A percentile compares a stretch with the other conserved stretches of the same genome.
These are phyloP conservation scores for Pisolithus orientalis DNA, from an alignment of 768 basidiomycete genomes.

Conservation along the genomic window DNA sequence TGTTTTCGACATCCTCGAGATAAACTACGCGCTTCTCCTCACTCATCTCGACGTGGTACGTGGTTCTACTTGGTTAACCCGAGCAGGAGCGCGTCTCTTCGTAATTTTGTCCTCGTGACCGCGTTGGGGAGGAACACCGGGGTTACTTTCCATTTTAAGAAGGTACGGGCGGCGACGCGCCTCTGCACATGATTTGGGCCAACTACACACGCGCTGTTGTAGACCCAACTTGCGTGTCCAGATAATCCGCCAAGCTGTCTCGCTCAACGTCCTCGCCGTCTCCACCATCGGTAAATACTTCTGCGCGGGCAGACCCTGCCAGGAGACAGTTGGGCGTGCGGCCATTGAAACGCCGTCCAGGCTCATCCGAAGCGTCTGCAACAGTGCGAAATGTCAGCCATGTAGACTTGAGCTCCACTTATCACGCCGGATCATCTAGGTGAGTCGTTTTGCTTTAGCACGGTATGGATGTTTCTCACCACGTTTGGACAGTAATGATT, in stretches of 20 bases:
- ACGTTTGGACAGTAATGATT: conserved; percentile 37
- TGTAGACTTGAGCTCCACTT: conserved; percentile 79
- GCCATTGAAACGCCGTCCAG: conserved; percentile 19
- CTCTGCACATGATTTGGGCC: not conserved
- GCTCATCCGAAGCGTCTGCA: conserved; percentile 15
- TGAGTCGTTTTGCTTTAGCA: conserved; percentile 24
- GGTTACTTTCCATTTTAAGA: conserved; percentile 7
- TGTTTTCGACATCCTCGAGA: conserved; percentile 39
- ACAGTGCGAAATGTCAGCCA: conserved; percentile 22
- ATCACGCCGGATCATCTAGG: conserved; percentile 82
- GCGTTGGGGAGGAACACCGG: not conserved
- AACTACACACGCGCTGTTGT: not conserved
- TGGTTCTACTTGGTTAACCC: conserved; percentile 1
- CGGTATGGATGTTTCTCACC: conserved; percentile 14
- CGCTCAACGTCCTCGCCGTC: conserved; percentile 76
- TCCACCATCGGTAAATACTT: conserved; percentile 51
- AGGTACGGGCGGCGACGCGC: not conserved
- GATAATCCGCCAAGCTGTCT: conserved; percentile 53
- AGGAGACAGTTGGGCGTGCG: conserved; percentile 33
- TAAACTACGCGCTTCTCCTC: conserved; percentile 30
- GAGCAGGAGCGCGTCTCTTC: conserved; percentile 1
- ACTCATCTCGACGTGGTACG: conserved; percentile 13
- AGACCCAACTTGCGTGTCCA: not conserved
- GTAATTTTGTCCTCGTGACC: conserved; percentile 1
- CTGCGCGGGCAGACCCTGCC: conserved; percentile 43